A percentile compares a stretch with the other conserved stretches of the same genome.
phyloP scores from a whole-genome alignment of 257 asterid species.

The Nyctanthes arbortristis region DNA sequence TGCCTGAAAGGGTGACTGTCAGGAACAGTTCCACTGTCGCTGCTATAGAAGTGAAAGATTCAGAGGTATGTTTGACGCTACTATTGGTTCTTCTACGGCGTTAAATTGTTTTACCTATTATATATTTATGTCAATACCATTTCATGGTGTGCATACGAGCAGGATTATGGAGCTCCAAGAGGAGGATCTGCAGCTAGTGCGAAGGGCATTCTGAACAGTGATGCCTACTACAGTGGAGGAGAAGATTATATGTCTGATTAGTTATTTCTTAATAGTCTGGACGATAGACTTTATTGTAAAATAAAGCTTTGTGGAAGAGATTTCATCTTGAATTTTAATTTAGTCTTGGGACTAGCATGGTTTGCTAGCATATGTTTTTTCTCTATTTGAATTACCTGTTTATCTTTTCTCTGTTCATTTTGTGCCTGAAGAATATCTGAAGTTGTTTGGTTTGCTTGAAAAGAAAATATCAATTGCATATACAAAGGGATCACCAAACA shows the following conservation, averaged over 20 bases:
- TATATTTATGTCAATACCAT: neutral
- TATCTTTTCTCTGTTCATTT: neutral
- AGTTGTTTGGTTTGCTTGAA: too few species aligned
- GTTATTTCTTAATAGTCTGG: constrained; percentile 21
- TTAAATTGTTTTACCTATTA: neutral
- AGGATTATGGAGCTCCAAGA: constrained; percentile 59
- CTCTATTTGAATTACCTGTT: neutral
- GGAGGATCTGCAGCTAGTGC: constrained; percentile 48
- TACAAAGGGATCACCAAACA: too few species aligned
- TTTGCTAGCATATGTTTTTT: neutral
- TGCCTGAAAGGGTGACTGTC: constrained; percentile 68
- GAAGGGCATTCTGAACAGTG: constrained; percentile 45
- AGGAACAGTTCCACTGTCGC: constrained; percentile 54
- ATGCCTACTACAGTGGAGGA: constrained; percentile 53
- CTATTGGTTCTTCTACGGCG: neutral
- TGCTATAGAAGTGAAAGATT: constrained; percentile 60
- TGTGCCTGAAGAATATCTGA: too few species aligned
- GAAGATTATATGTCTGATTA: constrained; percentile 81
- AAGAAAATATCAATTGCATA: too few species aligned
- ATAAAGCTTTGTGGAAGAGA: neutral
- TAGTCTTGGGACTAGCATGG: neutral
- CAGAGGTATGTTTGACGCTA: constrained; percentile 42
- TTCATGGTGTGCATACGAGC: constrained; percentile 20
- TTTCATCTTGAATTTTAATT: neutral
- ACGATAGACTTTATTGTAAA: neutral